Conservation (phyloP, 345 rosid genomes). For the Adansonia digitata region DNA sequence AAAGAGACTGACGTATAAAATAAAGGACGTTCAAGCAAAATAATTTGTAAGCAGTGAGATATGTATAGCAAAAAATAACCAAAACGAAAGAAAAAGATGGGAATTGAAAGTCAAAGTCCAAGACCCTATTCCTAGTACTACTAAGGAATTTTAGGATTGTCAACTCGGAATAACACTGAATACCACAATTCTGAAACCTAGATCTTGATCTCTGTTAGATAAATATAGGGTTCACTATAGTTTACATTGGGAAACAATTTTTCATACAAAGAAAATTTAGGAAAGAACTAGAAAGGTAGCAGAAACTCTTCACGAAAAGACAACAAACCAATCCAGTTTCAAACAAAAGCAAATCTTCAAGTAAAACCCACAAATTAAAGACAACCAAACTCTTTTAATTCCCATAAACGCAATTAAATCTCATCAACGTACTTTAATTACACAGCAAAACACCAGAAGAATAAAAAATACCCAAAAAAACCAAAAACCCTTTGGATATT, state of each 20-base stretch:
- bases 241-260: neutral
- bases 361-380: conserved; percentile 24
- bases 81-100: neutral
- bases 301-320: neutral
- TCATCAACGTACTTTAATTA: conserved; percentile 15
- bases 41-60: neutral
- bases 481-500: conserved; percentile 4
- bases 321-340: neutral
- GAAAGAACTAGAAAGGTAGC: neutral
- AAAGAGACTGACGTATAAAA: neutral
- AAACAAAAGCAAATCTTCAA: conserved; percentile 21
- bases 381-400: conserved; percentile 23
- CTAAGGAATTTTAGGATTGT: neutral
- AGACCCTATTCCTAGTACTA: neutral
- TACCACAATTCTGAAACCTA: conserved; percentile 6
- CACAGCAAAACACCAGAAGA: conserved; percentile 13
- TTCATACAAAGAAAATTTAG: neutral
- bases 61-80: neutral
- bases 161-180: neutral
- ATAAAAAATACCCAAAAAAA: neutral
- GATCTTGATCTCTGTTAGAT: neutral
- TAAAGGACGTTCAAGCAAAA: conserved; percentile 5
- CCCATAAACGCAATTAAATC: conserved; percentile 10
- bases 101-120: neutral
- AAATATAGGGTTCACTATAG: neutral